phyloP scores from a whole-genome alignment of 1,139 yeast genomes.

The Wickerhamomyces sp. region DNA sequence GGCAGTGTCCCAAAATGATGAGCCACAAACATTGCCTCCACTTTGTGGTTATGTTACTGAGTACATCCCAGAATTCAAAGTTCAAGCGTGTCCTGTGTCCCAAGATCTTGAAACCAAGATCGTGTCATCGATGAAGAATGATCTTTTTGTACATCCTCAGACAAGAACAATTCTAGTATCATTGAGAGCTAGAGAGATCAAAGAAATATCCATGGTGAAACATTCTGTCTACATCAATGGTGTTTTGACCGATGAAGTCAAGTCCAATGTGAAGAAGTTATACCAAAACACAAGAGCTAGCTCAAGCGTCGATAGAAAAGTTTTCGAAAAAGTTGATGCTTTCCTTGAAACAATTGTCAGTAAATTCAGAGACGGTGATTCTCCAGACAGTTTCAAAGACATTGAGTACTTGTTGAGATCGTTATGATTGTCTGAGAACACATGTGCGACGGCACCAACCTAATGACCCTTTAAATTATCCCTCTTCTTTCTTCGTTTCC shows the following conservation, averaged over 20 bases:
- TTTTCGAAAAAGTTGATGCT: constrained; percentile 1
- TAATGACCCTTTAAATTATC: no score
- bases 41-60: constrained; percentile 21
- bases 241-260: constrained; percentile 1
- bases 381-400: background rate
- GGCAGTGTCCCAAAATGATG: background rate
- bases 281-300: constrained; percentile 4
- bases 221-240: constrained; percentile 2
- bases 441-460: no score
- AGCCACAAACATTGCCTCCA: constrained; percentile 14
- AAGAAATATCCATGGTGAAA: constrained; percentile 40
- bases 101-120: constrained; percentile 50
- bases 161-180: constrained; percentile 35
- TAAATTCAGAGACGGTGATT: background rate
- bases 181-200: constrained; percentile 53
- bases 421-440: background rate
- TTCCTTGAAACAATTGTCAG: background rate
- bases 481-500: no score
- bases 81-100: constrained; percentile 36
- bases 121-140: constrained; percentile 50
- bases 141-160: constrained; percentile 29
- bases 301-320: background rate
- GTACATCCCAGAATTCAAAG: constrained; percentile 27
- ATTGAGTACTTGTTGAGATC: background rate
- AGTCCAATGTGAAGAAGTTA: constrained; percentile 2